phyloP scores from a whole-genome alignment of 306 rosid species.

The Rubus idaeus region DNA sequence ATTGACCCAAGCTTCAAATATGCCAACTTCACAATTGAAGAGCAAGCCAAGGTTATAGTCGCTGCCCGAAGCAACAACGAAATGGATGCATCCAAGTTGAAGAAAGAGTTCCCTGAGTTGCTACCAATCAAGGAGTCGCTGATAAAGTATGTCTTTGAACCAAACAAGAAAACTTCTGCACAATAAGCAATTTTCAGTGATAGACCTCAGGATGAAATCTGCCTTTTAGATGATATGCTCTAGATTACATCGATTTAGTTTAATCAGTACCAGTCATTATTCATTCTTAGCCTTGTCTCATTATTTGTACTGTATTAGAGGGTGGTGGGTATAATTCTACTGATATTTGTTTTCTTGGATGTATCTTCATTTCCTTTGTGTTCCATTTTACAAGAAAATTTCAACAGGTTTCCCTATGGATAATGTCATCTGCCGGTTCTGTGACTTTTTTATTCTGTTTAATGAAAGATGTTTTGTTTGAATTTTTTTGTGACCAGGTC shows the following conservation, averaged over 20 bases:
- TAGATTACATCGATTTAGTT: constrained; percentile 9
- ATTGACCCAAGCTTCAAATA: constrained; percentile 68
- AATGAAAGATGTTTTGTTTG: constrained; percentile 18
- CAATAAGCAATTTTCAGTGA: constrained; percentile 26
- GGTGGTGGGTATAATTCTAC: constrained; percentile 21
- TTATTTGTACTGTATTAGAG: constrained; percentile 20
- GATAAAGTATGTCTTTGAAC: constrained; percentile 68
- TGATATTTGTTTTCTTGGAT: constrained; percentile 8
- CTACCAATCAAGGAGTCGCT: constrained; percentile 81
- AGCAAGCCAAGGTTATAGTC: constrained; percentile 87
- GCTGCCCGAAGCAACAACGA: constrained; percentile 93
- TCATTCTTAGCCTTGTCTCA: constrained; percentile 22
- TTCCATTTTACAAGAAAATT: constrained; percentile 9
- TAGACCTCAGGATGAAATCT: constrained; percentile 20
- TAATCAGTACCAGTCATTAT: constrained; percentile 8
- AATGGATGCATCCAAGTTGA: constrained; percentile 82
- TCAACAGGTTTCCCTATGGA: constrained; percentile 2
- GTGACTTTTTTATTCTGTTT: neutral
- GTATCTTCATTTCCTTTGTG: constrained; percentile 16
- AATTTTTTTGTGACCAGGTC: neutral
- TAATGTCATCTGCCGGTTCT: constrained; percentile 5
- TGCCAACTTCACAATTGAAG: constrained; percentile 77
- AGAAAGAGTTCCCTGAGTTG: constrained; percentile 77
- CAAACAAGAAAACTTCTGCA: constrained; percentile 56
- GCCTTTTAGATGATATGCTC: constrained; percentile 23